These are phyloP conservation scores for Metschnikowia lochheadii DNA, from an alignment of 805 yeast genomes.

Conservation along the genomic window DNA sequence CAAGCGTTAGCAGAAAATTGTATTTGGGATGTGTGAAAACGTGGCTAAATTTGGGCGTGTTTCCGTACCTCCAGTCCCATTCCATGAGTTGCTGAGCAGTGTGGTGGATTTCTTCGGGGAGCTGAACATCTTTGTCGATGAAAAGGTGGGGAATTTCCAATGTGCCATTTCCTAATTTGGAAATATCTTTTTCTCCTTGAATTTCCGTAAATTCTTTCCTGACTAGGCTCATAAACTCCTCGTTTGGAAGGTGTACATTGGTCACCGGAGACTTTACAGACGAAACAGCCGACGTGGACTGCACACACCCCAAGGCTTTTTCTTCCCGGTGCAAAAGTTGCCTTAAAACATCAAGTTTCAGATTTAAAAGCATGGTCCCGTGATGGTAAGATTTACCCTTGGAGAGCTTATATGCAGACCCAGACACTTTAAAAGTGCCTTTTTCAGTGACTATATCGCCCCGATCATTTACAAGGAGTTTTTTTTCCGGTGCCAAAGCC, in stretches of 20 bases:
- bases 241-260: slow-evolving; percentile 46
- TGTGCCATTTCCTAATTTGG: background rate
- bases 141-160: slow-evolving; percentile 12
- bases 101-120: slow-evolving; percentile 37
- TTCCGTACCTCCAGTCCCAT: slow-evolving; percentile 76
- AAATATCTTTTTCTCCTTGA: too few species aligned
- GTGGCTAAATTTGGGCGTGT: slow-evolving; percentile 71
- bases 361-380: slow-evolving; percentile 85
- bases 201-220: slow-evolving; percentile 41
- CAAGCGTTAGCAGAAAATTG: slow-evolving; percentile 31
- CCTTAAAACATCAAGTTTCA: slow-evolving; percentile 57
- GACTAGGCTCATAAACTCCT: slow-evolving; percentile 6
- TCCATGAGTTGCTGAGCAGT: slow-evolving; percentile 41
- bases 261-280: slow-evolving; percentile 80
- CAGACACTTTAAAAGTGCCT: slow-evolving; percentile 63
- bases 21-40: slow-evolving; percentile 31
- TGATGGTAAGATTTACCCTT: slow-evolving; percentile 85
- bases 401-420: slow-evolving; percentile 87
- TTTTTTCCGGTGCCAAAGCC: slow-evolving; percentile 8
- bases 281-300: slow-evolving; percentile 52
- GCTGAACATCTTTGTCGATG: slow-evolving; percentile 25
- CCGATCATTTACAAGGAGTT: slow-evolving; percentile 57
- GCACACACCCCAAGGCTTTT: slow-evolving; percentile 37
- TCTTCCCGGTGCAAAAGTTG: slow-evolving; percentile 52
- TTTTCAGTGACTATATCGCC: slow-evolving; percentile 68